These are phyloP conservation scores for Calonectria pteridis DNA, from an alignment of 2,329 filamentous ascomycete genomes.

Conservation along the genomic window DNA sequence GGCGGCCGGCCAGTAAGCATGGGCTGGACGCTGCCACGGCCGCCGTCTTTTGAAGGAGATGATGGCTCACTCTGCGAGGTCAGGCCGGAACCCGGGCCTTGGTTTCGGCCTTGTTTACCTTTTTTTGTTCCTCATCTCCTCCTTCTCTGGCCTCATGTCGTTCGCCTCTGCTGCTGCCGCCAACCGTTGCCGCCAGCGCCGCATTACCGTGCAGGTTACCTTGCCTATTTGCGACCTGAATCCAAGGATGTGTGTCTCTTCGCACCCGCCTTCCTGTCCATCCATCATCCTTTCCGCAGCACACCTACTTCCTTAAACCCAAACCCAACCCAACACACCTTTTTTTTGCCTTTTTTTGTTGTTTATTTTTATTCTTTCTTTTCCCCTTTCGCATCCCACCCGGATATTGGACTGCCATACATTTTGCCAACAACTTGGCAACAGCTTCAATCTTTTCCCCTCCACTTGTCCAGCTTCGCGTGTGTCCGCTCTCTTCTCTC, in stretches of 20 bases:
- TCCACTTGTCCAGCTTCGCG: constrained; percentile 1
- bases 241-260: background rate
- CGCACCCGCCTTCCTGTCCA: background rate
- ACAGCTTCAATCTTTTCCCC: background rate
- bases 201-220: constrained; percentile 24
- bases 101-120: background rate
- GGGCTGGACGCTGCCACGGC: background rate
- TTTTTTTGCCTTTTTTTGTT: background rate
- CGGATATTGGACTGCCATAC: background rate
- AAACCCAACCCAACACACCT: constrained; percentile 22
- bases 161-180: background rate
- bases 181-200: constrained; percentile 15
- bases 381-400: background rate
- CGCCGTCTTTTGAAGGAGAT: constrained; percentile 15
- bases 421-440: background rate
- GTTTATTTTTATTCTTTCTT: background rate
- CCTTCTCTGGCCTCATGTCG: background rate
- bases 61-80: background rate
- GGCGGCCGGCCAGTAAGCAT: background rate
- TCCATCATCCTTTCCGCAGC: background rate
- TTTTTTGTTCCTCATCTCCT: background rate
- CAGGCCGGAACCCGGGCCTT: background rate
- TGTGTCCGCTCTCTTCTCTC: constrained; percentile 31
- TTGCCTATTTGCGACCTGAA: constrained; percentile 6
- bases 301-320: constrained; percentile 9